Evolutionary conservation across 257 asterid genomes (phyloP), one percentile per base, ranked within the genome.

Genomic region (Scutellaria baicalensis): DNA sequence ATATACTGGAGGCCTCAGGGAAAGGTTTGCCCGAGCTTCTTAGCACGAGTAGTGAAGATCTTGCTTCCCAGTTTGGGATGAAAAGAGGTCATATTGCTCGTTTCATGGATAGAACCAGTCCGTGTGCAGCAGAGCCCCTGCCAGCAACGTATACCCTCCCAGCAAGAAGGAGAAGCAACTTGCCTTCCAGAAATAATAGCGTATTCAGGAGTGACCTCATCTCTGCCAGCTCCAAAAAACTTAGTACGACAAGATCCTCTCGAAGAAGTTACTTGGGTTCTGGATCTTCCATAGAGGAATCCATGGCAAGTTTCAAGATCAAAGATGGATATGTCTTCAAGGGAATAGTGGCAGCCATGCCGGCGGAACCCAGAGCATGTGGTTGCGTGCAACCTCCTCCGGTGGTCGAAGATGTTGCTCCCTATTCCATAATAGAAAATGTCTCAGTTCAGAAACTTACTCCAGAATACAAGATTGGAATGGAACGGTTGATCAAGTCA

Each of bases 51-150:
- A 68, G n/a, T 12, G 65, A 72, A 45, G 89, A 89, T 35, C 86
- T 89, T 74, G 73, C 86, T 2, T 63, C 86, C 40, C 76, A 68
- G 66, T 84, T 82, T 38, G 85, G 80, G 58, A 81, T 91, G 95
- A 91, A 85, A 81, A 74, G 95, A 76, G 95, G 97, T 2, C 95
- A 87, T 50, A 38, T 81, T 14, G 90, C 91, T 69, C 93, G 95
- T 75, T 89, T 89, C 78, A 78, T 70, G 75, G 85, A 86, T 77
- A 85, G 80, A 82, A 84, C 78, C 23, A 72, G 39, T 44, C 57
- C 75, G n/a, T 79, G 82, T 66, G 76, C 70, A 14, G 16, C 70
- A 56, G 79, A 84, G 68, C 73, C 86, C 66, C 54, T 66, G 48
- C 82, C 83, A 61, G 79, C 65, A 74, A 59, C 85, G 17, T 73